Evolutionary conservation across 305 asterid species (phyloP).

Genomic region (Withania somnifera): DNA sequence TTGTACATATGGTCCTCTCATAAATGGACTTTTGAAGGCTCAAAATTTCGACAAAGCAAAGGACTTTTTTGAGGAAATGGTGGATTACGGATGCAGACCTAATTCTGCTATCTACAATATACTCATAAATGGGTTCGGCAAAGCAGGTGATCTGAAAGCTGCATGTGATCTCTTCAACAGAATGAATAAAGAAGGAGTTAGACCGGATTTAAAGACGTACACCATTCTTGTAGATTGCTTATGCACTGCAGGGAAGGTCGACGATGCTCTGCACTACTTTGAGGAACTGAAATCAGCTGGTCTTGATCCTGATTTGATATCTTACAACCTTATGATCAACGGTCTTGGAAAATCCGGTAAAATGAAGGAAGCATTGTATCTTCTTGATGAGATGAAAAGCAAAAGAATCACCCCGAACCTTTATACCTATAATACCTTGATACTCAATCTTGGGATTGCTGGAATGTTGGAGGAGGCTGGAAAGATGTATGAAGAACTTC

Average conservation of each 20-base stretch:
- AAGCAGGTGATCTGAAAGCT: conserved; percentile 63
- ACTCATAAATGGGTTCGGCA: conserved; percentile 84
- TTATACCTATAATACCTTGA: conserved; percentile 70
- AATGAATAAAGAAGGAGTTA: conserved; percentile 74
- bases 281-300: conserved; percentile 70
- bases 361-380: conserved; percentile 42
- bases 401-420: conserved; percentile 64
- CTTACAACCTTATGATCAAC: conserved; percentile 77
- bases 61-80: conserved; percentile 70
- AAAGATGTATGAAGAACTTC: conserved; percentile 61
- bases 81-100: conserved; percentile 64
- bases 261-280: conserved; percentile 56
- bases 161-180: conserved; percentile 54
- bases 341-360: conserved; percentile 65
- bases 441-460: conserved; percentile 57
- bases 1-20: conserved; percentile 88
- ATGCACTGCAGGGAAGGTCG: conserved; percentile 48
- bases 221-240: conserved; percentile 78
- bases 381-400: conserved; percentile 72
- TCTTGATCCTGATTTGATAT: conserved; percentile 78
- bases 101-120: conserved; percentile 81
- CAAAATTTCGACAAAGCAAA: conserved; percentile 52
- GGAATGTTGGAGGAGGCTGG: conserved; percentile 70
- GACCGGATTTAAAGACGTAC: conserved; percentile 86
- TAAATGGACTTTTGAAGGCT: conserved; percentile 73